Base-by-base conservation (phyloP, 176 grass and related monocot species). In the Triticum dicoccoides region DNA sequence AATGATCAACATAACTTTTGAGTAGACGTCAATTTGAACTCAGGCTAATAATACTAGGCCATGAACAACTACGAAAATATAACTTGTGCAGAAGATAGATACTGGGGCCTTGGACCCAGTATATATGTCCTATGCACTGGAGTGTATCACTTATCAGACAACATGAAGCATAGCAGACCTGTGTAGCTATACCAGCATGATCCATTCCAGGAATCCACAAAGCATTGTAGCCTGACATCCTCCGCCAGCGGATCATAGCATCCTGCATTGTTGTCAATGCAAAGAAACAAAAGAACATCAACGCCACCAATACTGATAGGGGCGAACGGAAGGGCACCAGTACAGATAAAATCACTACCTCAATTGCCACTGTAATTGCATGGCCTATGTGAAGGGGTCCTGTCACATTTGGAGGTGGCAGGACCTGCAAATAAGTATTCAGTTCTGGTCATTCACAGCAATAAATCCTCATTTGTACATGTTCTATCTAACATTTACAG, bases 301-400 rank as follows among this genome's bases (percentile, higher is more conserved):
- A 68, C 52, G 54, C 3, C 6, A 25, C 56, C 20, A 54, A 85
- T 39, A 59, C 32, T 66, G 8, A 85, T 25, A 42, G 38, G 38
- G 13, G 23, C 6, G 73, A 81, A 83, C n/a, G 52, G 75, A 73
- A 65, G 11, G 39, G 13, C 11, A 56, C 72, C 35, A 37, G n/a
- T 62, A 77, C 17, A 62, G 54, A 49, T 69, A 77, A 76, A 58
- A 21, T 68, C 34, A 77, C 77, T 65, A 97, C 92, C 92, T 94
- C 87, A 82, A 97, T 90, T 20, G 94, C 91, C 82, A 92, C 66
- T 62, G 94, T 90, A 62, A 97, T 88, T 18, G 86, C 94, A 88
- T 94, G 94, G 49, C 94, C 94, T 72, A 89, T 97, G 71, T 97
- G 92, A 97, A 97, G 94, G 56, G 90, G 88, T 34, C 92, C 73